Evolutionary conservation across 768 basidiomycete species (phyloP), one percentile per base, ranked within the genome.

Genomic region (Agaricus sinodeliciosus): DNA sequence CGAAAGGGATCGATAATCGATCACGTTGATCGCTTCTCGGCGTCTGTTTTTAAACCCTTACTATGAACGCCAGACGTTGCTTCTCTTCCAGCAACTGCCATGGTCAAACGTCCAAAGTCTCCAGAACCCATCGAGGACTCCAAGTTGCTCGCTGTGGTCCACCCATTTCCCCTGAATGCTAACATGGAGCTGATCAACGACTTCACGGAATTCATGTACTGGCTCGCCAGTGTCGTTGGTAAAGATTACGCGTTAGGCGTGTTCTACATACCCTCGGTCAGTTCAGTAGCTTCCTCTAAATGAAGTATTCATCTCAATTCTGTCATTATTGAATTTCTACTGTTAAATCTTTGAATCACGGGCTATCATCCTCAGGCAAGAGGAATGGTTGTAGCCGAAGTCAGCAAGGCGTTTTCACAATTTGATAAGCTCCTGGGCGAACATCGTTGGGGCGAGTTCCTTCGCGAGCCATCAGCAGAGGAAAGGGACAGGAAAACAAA

Each of bases 111-210:
- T 28, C 57, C 64, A 22, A 74, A 72, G 57, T 70, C 69, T 15
- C 72, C 72, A 2, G 66, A 69, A 5, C 55, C 67, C n/a, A 63
- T 59, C 40, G 77, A 78, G 49, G 78, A 77, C 49, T 69, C 72
- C 44, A 71, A 71, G 43, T 77, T 74, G 60, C 74, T 72, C 58
- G 72, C 73, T 12, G 68, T 79, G 18, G 71, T 70, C 53, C 67
- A 75, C 34, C 76, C 79, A 3, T 81, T 74, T 57, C 79, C 79
- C 0, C 63, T 74, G 42, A 72, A 76, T 59, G 72, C 71, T 3
- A 73, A 78, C 58, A 77, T 72, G 71, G 70, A 74, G 49, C 53
- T 74, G 4, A 57, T 63, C 4, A 58, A 62, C 4, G 74, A 78
- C 57, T 70, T 67, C 28, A 69, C 67, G 26, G 59, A 60, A 4